phyloP scores from a whole-genome alignment of 345 rosid species.

The Eucalyptus pauciflora region DNA sequence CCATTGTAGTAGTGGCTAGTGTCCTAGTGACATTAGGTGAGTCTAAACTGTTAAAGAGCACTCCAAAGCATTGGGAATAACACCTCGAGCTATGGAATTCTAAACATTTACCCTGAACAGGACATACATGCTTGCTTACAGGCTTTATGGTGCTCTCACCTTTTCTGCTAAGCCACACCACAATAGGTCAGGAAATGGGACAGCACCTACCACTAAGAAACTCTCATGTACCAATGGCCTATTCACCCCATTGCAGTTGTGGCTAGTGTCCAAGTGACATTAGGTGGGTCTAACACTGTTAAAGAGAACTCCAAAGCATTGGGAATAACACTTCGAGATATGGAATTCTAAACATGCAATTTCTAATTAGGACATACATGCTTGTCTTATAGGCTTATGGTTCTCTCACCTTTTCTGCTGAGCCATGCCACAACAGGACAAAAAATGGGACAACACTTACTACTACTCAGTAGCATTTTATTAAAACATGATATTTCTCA shows the following conservation, averaged over 20 bases:
- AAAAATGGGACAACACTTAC: not conserved
- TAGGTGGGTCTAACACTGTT: not conserved
- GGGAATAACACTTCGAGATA: not conserved
- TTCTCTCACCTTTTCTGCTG: not conserved
- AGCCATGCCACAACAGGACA: not conserved
- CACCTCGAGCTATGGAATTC: not conserved
- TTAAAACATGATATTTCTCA: not conserved
- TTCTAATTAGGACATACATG: not conserved
- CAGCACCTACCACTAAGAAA: not conserved
- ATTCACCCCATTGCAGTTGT: not conserved
- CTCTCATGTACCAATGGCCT: not conserved
- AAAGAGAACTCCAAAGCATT: not conserved
- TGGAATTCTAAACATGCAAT: not conserved
- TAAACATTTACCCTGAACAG: not conserved
- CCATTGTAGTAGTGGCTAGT: not conserved
- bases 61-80: not conserved
- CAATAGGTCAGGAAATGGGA: not conserved
- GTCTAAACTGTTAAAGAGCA: not conserved
- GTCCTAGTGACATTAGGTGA: not conserved
- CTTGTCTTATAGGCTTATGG: not conserved
- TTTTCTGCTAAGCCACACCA: not conserved
- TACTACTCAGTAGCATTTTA: not conserved
- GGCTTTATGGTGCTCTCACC: not conserved
- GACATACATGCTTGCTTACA: not conserved
- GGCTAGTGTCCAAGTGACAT: not conserved